Conservation (phyloP, 202 grass and related monocot genomes). For the Musa balbisiana region DNA sequence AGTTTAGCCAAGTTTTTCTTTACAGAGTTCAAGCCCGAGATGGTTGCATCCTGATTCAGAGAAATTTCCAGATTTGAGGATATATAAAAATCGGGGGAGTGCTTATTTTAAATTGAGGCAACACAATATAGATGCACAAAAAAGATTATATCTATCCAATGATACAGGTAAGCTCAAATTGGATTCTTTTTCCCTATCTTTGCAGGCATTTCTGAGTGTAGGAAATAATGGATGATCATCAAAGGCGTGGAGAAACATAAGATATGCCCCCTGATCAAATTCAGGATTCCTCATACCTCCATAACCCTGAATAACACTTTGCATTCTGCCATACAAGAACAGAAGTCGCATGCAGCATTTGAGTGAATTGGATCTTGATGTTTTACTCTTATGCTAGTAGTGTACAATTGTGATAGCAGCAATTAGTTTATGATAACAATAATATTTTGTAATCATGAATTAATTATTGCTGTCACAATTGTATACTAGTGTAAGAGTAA, state of each 20-base stretch:
- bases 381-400: too few relatives aligned
- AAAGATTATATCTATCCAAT: constrained; percentile 70
- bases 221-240: constrained; percentile 78
- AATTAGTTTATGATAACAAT: too few relatives aligned
- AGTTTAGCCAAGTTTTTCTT: constrained; percentile 52
- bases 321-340: too few relatives aligned
- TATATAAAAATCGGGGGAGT: constrained; percentile 36
- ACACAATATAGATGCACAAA: constrained; percentile 26
- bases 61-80: constrained; percentile 56
- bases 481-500: too few relatives aligned
- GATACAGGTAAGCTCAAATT: constrained; percentile 40
- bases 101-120: constrained; percentile 25
- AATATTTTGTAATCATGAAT: too few relatives aligned
- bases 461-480: too few relatives aligned
- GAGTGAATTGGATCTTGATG: too few relatives aligned
- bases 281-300: too few relatives aligned
- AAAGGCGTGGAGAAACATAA: constrained; percentile 47
- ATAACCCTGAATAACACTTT: too few relatives aligned
- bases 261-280: constrained; percentile 58
- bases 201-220: constrained; percentile 13
- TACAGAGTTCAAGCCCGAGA: constrained; percentile 44
- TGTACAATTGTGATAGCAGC: too few relatives aligned
- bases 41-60: constrained; percentile 54
- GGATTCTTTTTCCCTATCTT: not conserved
- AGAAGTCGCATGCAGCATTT: too few relatives aligned